Percentiles rank a stretch among this genome's conserved stretches.
These are phyloP conservation scores for Oxytropis ochrocephala DNA, from an alignment of 306 rosid genomes.

Conservation along the genomic window DNA sequence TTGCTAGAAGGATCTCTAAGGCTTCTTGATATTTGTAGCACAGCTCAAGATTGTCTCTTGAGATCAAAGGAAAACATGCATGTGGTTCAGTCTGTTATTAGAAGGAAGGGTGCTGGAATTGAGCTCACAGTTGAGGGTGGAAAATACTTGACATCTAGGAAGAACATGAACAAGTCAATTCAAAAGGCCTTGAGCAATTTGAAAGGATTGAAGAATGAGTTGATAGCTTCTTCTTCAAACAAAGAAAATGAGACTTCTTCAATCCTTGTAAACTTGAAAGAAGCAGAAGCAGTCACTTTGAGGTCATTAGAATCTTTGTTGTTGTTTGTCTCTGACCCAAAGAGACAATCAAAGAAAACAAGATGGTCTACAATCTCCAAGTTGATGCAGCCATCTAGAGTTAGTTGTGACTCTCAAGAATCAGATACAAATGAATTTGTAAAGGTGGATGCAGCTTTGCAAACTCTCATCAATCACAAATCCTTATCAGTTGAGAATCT, in stretches of 20 bases:
- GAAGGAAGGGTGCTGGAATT: slow-evolving; percentile 18
- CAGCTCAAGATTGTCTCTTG: slow-evolving; percentile 25
- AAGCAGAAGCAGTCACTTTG: slow-evolving; percentile 30
- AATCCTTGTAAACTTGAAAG: slow-evolving; percentile 20
- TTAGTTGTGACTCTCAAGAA: slow-evolving; percentile 22
- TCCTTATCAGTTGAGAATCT: not conserved
- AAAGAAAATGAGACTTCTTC: not conserved
- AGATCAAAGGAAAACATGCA: slow-evolving; percentile 26
- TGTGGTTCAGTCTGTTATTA: slow-evolving; percentile 17
- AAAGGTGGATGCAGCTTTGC: slow-evolving; percentile 27
- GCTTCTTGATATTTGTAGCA: slow-evolving; percentile 28
- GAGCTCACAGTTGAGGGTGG: slow-evolving; percentile 18
- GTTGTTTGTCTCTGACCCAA: slow-evolving; percentile 21
- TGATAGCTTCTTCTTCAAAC: slow-evolving; percentile 1
- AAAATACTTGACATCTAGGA: slow-evolving; percentile 30
- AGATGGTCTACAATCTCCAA: slow-evolving; percentile 28
- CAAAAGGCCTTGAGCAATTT: slow-evolving; percentile 20
- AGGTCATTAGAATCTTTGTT: slow-evolving; percentile 25
- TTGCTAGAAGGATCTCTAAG: slow-evolving; percentile 22
- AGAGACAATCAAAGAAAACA: slow-evolving; percentile 23
- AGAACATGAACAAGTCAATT: slow-evolving; percentile 24
- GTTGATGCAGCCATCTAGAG: slow-evolving; percentile 26
- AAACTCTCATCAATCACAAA: slow-evolving; percentile 20
- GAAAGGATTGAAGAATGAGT: slow-evolving; percentile 15
- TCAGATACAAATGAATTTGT: slow-evolving; percentile 19